Percentiles rank a stretch among this genome's conserved stretches.
These are phyloP conservation scores for Volvariella volvacea DNA, from an alignment of 1,284 basidiomycete genomes.

Conservation along the genomic window DNA sequence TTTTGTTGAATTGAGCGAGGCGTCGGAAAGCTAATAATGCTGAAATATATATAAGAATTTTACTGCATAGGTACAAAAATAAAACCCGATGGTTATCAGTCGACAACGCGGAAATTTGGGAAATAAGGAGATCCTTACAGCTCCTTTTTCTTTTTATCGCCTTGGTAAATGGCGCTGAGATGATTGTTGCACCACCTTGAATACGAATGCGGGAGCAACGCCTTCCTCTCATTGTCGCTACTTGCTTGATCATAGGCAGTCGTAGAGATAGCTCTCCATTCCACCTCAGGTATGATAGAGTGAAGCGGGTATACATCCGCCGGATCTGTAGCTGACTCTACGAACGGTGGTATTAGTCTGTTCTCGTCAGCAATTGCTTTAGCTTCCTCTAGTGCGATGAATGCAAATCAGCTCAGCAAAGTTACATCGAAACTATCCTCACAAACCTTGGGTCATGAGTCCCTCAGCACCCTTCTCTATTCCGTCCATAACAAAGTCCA, in stretches of 20 bases:
- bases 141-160: conserved; percentile 37
- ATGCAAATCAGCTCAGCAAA: conserved; percentile 3
- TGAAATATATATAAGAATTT: conserved; percentile 74
- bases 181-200: conserved; percentile 68
- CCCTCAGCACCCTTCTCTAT: conserved; percentile 68
- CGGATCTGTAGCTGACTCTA: conserved; percentile 56
- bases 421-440: conserved; percentile 1
- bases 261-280: conserved; percentile 63
- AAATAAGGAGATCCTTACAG: conserved; percentile 35
- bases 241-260: conserved; percentile 45
- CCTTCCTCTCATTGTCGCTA: conserved; percentile 41
- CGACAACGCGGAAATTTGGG: no score
- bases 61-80: conserved; percentile 42
- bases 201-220: conserved; percentile 53
- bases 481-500: conserved; percentile 70
- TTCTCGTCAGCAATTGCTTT: conserved; percentile 54
- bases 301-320: conserved; percentile 74
- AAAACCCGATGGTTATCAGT: background rate
- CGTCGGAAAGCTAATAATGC: conserved; percentile 67
- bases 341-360: conserved; percentile 71
- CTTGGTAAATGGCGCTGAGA: conserved; percentile 29
- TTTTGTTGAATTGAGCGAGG: conserved; percentile 27
- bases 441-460: conserved; percentile 61
- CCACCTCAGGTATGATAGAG: conserved; percentile 69
- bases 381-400: conserved; percentile 46